Evolutionary conservation across 164 flowering plant genomes (phyloP), one percentile per base, ranked within the genome.

Genomic region (Umbilicus rupestris): DNA sequence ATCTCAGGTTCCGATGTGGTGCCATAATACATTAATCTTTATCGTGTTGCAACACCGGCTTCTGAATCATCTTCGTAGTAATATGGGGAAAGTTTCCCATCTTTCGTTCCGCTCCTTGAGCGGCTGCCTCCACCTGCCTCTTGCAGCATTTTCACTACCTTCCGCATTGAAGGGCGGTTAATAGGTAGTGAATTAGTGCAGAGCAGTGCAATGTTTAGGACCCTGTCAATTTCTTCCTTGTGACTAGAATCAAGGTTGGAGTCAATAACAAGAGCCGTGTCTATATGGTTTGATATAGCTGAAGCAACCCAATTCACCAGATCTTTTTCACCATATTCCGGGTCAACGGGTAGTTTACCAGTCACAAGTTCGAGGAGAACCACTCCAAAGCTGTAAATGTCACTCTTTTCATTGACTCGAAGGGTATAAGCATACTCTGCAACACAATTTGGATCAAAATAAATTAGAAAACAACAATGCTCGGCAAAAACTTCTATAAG

Each of bases 351-450:
- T 20, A 39, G 75, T 46, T 71, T 74, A 3, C 85, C 85, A 0
- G 85, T 80, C 14, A 80, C 78, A 74, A 82, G 52, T 75, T 82
- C 85, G 8, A 82, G 67, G 30, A 82, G 29, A 19, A 82, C 85
- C 62, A 82, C 83, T 10, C 85, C 85, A 55, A 82, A 82, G 69
- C 85, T 82, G 70, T 82, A 82, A 7, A 80, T 78, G 62, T 82
- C 85, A 44, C 85, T 82, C 78, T 82, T 80, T 62, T 82, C 85
- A 31, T 78, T 82, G 70, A 79, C 85, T 37, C 81, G 55, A 17
- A 81, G 76, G 8, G 85, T 81, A 30, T 81, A 81, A 1, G 79
- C 82, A 37, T 81, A 81, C 65, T 81, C 85, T 81, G 82, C 79
- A 73, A n/a, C 45, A 49, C 16, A 7, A 15, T 16, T 49, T 26